A percentile compares a stretch with the other conserved stretches of the same genome.
phyloP scores from a whole-genome alignment of 2,329 filamentous ascomycete genomes.

The Trichophyton simii region DNA sequence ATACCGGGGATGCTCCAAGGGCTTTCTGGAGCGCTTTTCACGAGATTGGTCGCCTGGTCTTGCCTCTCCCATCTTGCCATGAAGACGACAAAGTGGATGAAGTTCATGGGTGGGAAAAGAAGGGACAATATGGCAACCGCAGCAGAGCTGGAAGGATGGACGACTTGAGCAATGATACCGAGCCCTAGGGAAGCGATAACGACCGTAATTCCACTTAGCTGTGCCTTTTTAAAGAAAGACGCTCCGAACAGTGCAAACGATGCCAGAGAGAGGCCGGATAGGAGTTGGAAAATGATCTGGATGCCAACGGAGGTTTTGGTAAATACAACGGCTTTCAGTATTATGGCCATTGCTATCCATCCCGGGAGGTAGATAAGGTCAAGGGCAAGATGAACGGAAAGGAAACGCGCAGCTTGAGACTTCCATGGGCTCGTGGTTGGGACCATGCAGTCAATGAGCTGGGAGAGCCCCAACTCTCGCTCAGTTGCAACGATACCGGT shows the following conservation, averaged over 20 bases:
- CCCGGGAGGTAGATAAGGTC: slow-evolving; percentile 66
- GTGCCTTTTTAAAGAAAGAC: slow-evolving; percentile 73
- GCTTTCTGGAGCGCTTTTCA: slow-evolving; percentile 49
- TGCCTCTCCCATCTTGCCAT: slow-evolving; percentile 64
- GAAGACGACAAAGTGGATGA: slow-evolving; percentile 64
- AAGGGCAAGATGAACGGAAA: slow-evolving; percentile 70
- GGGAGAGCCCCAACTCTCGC: slow-evolving; percentile 74
- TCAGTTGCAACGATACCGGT: slow-evolving; percentile 77
- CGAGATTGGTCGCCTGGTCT: slow-evolving; percentile 48
- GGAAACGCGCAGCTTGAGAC: slow-evolving; percentile 61
- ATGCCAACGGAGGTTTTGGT: slow-evolving; percentile 50
- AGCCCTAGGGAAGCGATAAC: slow-evolving; percentile 62
- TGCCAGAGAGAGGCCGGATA: slow-evolving; percentile 62
- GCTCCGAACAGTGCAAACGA: slow-evolving; percentile 73
- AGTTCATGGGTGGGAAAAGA: slow-evolving; percentile 78
- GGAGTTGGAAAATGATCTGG: slow-evolving; percentile 60
- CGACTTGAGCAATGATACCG: slow-evolving; percentile 68
- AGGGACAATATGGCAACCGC: slow-evolving; percentile 58
- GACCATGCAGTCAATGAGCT: slow-evolving; percentile 85
- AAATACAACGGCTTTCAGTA: slow-evolving; percentile 49
- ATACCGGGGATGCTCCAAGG: slow-evolving; percentile 61
- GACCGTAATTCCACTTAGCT: slow-evolving; percentile 72
- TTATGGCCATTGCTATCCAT: slow-evolving; percentile 64
- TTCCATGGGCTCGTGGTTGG: slow-evolving; percentile 62
- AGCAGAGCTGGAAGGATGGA: slow-evolving; percentile 43